These are phyloP conservation scores for Chlorella sp. DNA, from an alignment of 139 green algal species.

Conservation along the genomic window DNA sequence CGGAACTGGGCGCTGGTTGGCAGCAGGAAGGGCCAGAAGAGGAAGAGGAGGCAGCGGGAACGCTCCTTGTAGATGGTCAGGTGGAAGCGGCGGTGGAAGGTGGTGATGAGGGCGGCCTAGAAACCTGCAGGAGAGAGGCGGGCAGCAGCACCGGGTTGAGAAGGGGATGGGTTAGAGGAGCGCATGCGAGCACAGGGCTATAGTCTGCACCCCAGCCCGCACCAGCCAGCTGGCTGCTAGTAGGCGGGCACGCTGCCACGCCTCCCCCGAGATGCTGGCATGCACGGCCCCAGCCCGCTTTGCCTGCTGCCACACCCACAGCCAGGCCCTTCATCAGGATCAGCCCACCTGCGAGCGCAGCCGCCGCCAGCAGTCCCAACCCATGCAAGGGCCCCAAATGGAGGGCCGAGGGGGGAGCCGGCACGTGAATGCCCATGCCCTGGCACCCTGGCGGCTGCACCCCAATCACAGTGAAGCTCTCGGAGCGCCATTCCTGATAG, in stretches of 20 bases:
- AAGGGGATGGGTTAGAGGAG: neutral
- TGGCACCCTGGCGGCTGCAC: neutral
- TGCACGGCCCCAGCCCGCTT: neutral
- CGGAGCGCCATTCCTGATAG: slow-evolving; percentile 3
- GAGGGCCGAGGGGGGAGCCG: neutral
- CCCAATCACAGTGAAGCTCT: slow-evolving; percentile 14
- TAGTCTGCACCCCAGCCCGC: neutral
- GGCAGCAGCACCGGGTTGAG: too few relatives aligned
- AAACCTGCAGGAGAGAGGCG: neutral
- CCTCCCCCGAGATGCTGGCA: too few relatives aligned
- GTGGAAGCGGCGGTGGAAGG: slow-evolving; percentile 2
- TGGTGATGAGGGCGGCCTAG: neutral
- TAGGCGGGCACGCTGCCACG: too few relatives aligned
- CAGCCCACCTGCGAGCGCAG: slow-evolving; percentile 1
- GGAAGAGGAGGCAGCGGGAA: slow-evolving; percentile 5
- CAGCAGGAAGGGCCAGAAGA: slow-evolving; percentile 30
- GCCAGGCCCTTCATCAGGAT: neutral
- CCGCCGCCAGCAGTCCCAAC: slow-evolving; percentile 2
- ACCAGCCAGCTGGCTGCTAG: neutral
- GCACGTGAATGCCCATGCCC: neutral
- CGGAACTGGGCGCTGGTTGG: neutral
- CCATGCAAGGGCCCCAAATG: neutral
- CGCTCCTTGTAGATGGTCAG: slow-evolving; percentile 24
- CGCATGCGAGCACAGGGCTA: too few relatives aligned
- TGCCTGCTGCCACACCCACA: neutral